phyloP scores from a whole-genome alignment of 192 early-diverging fungal species.

The Haplosporangium gracile region DNA sequence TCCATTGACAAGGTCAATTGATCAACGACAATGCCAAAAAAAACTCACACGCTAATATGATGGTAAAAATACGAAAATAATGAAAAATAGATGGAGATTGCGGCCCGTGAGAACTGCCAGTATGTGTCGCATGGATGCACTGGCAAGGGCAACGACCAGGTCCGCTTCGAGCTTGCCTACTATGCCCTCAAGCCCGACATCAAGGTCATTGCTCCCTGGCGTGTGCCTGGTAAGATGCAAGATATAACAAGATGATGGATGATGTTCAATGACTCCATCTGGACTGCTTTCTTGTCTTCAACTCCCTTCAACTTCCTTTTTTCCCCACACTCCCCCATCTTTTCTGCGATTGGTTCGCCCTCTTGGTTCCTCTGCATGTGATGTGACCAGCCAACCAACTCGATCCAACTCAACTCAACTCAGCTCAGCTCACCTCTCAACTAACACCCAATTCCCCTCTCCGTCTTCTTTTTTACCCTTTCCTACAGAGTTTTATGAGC shows the following conservation, averaged over 20 bases:
- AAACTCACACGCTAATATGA: not conserved
- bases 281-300: constrained; percentile 15
- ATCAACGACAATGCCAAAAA: too few species aligned
- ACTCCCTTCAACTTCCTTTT: too few species aligned
- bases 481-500: constrained; percentile 86
- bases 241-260: not conserved
- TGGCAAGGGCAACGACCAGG: constrained; percentile 99
- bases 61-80: constrained; percentile 5
- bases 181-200: constrained; percentile 95
- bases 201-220: constrained; percentile 98
- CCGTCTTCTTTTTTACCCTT: not conserved
- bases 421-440: too few species aligned
- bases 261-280: not conserved
- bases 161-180: constrained; percentile 99
- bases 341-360: not conserved
- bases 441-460: not conserved
- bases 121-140: constrained; percentile 99
- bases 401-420: too few species aligned
- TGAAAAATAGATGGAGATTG: constrained; percentile 88
- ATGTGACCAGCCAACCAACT: not conserved
- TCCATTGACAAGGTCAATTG: not conserved
- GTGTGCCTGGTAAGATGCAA: constrained; percentile 77
- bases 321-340: not conserved
- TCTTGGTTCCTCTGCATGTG: not conserved
- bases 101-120: constrained; percentile 92